These are phyloP conservation scores for Cryptococcus sp. DNA, from an alignment of 1,284 basidiomycete species.

Conservation along the genomic window DNA sequence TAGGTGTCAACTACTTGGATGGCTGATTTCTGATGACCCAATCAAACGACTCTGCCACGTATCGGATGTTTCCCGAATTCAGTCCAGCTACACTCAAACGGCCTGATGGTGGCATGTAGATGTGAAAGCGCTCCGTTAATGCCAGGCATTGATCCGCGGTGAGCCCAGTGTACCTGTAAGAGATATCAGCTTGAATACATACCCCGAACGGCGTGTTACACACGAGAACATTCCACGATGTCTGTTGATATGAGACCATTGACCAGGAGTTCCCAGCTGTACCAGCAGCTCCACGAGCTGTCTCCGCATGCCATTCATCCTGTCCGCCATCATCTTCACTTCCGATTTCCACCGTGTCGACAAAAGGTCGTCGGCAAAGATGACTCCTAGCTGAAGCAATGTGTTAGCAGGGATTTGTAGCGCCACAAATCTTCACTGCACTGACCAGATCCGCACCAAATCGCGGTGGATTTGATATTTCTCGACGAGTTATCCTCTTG, in stretches of 20 bases:
- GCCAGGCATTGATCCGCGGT: not conserved
- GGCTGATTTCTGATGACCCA: too few species aligned
- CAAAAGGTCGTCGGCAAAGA: constrained; percentile 66
- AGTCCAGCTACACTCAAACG: too few species aligned
- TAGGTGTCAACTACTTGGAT: too few species aligned
- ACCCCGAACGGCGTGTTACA: not conserved
- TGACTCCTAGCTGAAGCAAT: not conserved
- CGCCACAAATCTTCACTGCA: constrained; percentile 44
- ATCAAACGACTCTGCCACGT: too few species aligned
- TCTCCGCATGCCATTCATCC: constrained; percentile 83
- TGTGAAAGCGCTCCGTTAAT: not conserved
- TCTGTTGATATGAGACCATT: constrained; percentile 1
- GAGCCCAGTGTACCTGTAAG: constrained; percentile 3
- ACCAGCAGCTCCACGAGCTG: not conserved
- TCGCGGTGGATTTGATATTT: constrained; percentile 93
- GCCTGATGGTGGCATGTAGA: not conserved
- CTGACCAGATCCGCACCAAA: constrained; percentile 77
- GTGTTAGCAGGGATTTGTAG: too few species aligned
- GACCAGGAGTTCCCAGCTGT: not conserved
- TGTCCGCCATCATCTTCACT: constrained; percentile 80
- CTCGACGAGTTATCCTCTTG: constrained; percentile 80
- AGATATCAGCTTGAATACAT: not conserved
- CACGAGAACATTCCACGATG: constrained; percentile 7
- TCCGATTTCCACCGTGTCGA: constrained; percentile 86
- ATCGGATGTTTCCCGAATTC: too few species aligned